These are phyloP conservation scores for Byssothecium circinans DNA, from an alignment of 2,329 filamentous ascomycete species.

Conservation along the genomic window DNA sequence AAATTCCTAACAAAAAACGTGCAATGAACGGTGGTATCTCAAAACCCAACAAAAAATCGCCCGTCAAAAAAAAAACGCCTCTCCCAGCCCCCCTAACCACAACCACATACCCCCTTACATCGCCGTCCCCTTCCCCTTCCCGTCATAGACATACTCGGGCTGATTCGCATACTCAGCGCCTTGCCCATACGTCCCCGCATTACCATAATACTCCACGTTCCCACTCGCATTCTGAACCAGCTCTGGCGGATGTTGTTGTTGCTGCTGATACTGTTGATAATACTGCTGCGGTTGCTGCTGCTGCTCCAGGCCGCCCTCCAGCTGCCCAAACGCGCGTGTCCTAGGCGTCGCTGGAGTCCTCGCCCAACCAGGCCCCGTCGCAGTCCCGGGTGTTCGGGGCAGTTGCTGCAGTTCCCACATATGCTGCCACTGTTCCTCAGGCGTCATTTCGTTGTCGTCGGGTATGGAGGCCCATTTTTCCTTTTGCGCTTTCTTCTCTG, in stretches of 20 bases:
- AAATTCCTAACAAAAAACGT: neutral
- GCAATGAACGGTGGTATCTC: neutral
- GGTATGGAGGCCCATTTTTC: slow-evolving; percentile 34
- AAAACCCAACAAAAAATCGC: neutral
- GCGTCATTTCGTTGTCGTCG: slow-evolving; percentile 35
- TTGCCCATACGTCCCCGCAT: slow-evolving; percentile 11
- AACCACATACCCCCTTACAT: slow-evolving; percentile 1
- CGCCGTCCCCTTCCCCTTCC: slow-evolving; percentile 24
- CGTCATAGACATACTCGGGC: slow-evolving; percentile 23
- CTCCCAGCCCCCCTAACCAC: neutral
- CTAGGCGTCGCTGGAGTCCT: slow-evolving; percentile 39
- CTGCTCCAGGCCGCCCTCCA: slow-evolving; percentile 22
- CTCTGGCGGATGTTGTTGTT: slow-evolving; percentile 6
- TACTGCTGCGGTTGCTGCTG: slow-evolving; percentile 4
- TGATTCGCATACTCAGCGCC: slow-evolving; percentile 21
- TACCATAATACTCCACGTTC: slow-evolving; percentile 9
- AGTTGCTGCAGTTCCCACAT: slow-evolving; percentile 47
- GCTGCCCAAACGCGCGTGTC: slow-evolving; percentile 35
- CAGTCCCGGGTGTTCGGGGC: slow-evolving; percentile 38
- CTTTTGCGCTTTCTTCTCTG: slow-evolving; percentile 40
- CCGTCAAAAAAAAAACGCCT: too few relatives aligned
- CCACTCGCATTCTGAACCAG: slow-evolving; percentile 5
- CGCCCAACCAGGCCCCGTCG: slow-evolving; percentile 16
- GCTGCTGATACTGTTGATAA: slow-evolving; percentile 6
- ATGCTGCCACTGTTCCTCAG: slow-evolving; percentile 46